Percentiles rank a stretch among this genome's conserved stretches.
phyloP scores from a whole-genome alignment of 2,329 filamentous ascomycete species.

The Cylindrodendrum hubeiense region DNA sequence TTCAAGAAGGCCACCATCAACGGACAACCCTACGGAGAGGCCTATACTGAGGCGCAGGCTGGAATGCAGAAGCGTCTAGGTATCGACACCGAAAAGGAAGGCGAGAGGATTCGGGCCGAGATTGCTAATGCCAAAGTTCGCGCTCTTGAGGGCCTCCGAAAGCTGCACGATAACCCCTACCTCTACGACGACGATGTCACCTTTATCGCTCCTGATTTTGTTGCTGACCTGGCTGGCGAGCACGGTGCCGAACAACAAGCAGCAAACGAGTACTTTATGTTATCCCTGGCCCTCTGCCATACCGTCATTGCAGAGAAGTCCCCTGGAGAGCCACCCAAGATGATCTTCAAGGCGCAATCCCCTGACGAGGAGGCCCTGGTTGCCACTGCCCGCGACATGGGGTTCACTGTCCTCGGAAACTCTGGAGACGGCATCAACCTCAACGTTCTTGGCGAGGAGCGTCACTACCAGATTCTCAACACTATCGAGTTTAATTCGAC shows the following conservation, averaged over 20 bases:
- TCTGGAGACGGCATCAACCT: slow-evolving; percentile 84
- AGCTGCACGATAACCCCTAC: slow-evolving; percentile 89
- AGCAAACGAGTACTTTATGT: slow-evolving; percentile 92
- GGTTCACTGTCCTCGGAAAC: slow-evolving; percentile 90
- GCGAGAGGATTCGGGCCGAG: slow-evolving; percentile 76
- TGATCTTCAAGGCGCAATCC: slow-evolving; percentile 97
- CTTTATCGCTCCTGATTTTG: slow-evolving; percentile 91
- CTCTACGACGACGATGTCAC: slow-evolving; percentile 90
- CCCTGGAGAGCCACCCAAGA: slow-evolving; percentile 89
- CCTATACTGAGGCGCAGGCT: slow-evolving; percentile 96
- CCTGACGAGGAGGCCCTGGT: slow-evolving; percentile 97
- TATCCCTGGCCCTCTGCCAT: slow-evolving; percentile 94
- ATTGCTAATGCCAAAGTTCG: slow-evolving; percentile 82
- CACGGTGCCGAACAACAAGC: slow-evolving; percentile 81
- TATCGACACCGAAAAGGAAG: slow-evolving; percentile 86
- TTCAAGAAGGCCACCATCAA: slow-evolving; percentile 99
- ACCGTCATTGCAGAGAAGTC: slow-evolving; percentile 93
- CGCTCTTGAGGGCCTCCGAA: slow-evolving; percentile 80
- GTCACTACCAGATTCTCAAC: slow-evolving; percentile 88
- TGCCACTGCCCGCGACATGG: slow-evolving; percentile 92
- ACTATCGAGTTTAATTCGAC: slow-evolving; percentile 98
- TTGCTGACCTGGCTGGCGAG: slow-evolving; percentile 83
- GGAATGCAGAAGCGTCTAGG: slow-evolving; percentile 95
- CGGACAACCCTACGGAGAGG: slow-evolving; percentile 95
- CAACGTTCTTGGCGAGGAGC: slow-evolving; percentile 88